Evolutionary conservation across 2,329 filamentous ascomycete genomes (phyloP), one percentile per base, ranked within the genome.

Genomic region (Huntiella bhutanensis): DNA sequence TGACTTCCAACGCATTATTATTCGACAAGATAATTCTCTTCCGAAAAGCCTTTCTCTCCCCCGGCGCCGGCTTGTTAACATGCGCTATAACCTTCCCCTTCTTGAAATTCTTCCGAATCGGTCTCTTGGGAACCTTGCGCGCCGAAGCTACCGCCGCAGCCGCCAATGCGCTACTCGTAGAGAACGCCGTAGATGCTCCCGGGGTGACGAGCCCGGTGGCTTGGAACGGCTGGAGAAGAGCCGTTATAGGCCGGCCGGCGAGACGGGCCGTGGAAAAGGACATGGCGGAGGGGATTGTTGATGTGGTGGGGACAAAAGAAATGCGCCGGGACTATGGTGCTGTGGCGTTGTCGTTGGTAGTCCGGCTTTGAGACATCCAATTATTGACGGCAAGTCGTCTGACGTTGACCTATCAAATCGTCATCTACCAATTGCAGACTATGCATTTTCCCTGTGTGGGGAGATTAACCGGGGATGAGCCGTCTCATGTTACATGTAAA

Each of bases 21-120:
- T 96, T 98, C 68, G 81, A 88, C 51, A 98, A 75, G 50, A 92
- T 77, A 56, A 98, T 83, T 54, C 83, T 77, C 67, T 92, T 94
- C 53, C 86, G 78, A 58, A 83, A 69, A 22, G 83, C 82, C 64
- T 86, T 93, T 53, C 87, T 77, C 68, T 95, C 87, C 53, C 87
- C 88, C 3, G 75, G 69, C 10, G 67, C 67, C 15, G 82, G 80
- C 12, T 62, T 61, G 19, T 60, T 61, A 39, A 66, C 56, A 47
- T 60, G 60, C 12, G 58, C 55, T 49, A 60, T 60, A 10, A 58
- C 56, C 54, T 60, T 65, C 34, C 44, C 44, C 58, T 68, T 69
- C 61, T 75, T 77, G 61, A 72, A 76, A 52, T 62, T 64, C 51
- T 63, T 59, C 56, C 67, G 63, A 47, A 56, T 55, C 47, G 64